Conservation (phyloP, 495 filamentous ascomycete genomes). For the Penicillium daleae region DNA sequence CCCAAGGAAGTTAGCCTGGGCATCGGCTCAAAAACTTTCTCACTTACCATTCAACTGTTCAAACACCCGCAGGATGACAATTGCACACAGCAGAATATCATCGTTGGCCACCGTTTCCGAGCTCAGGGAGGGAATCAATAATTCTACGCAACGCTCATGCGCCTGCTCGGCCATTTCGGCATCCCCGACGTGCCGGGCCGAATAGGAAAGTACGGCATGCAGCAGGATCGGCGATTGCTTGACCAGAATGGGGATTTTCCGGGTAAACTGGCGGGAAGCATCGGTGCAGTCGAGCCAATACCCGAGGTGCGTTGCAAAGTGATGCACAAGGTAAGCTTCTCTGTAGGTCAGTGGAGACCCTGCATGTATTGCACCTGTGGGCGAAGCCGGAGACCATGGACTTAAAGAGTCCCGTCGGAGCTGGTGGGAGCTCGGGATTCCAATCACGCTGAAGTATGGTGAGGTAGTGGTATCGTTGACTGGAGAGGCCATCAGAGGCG, state of each 20-base stretch:
- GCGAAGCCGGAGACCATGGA: slow-evolving; percentile 15
- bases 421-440: slow-evolving; percentile 10
- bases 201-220: slow-evolving; percentile 18
- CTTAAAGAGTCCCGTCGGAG: slow-evolving; percentile 10
- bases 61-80: slow-evolving; percentile 21
- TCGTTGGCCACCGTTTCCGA: slow-evolving; percentile 16
- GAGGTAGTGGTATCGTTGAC: slow-evolving; percentile 12
- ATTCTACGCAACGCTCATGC: slow-evolving; percentile 19
- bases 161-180: slow-evolving; percentile 16
- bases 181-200: slow-evolving; percentile 17
- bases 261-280: slow-evolving; percentile 18
- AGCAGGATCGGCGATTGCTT: slow-evolving; percentile 17
- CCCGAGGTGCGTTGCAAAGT: slow-evolving; percentile 19
- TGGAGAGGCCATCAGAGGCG: slow-evolving; percentile 12
- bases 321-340: slow-evolving; percentile 18
- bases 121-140: slow-evolving; percentile 19
- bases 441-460: slow-evolving; percentile 11
- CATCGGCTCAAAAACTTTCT: slow-evolving; percentile 10
- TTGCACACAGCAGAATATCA: slow-evolving; percentile 17
- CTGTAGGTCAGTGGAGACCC: slow-evolving; percentile 14
- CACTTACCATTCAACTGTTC: slow-evolving; percentile 20
- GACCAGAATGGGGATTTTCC: slow-evolving; percentile 17
- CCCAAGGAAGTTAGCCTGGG: slow-evolving; percentile 9
- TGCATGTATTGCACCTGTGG: slow-evolving; percentile 7
- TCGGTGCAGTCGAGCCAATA: slow-evolving; percentile 19